Evolutionary conservation across 805 yeast genomes (phyloP), one percentile per base, ranked within the genome.

Genomic region (Starmerella potacharoeniae): DNA sequence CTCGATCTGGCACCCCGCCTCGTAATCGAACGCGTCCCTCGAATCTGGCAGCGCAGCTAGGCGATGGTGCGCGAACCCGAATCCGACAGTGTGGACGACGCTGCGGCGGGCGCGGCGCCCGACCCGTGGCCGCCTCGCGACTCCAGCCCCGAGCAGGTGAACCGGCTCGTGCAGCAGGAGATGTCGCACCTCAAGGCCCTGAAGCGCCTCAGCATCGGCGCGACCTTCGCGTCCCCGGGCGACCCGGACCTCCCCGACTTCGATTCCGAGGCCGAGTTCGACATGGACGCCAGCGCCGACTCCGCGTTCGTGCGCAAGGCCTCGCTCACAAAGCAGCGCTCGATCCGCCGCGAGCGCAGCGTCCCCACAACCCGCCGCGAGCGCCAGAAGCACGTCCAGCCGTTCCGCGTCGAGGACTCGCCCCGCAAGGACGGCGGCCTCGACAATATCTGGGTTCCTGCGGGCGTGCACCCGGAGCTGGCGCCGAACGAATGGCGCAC

Each of bases 401-500:
- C 37, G 5, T 45, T 45, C 29, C n/a, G 6, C 10, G 37, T 45
- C 29, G 49, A 45, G 8, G 46, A 6, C 16, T n/a, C 16, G 50
- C 11, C 36, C 40, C 17, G 30, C 13, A 31, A 55, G 17, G 31
- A 11, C 29, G 44, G 29, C n/a, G 59, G 52, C 16, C 53, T 60
- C 29, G 64, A 55, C 29, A 58, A 78, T 55, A 70, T 91, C 53
- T 91, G 98, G 98, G 97, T 93, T 1, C 97, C 97, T 0, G 98
- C 97, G 1, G 81, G 80, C 59, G 75, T 88, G 40, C 98, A 93
- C 67, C 97, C 97, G 1, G 91, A 86, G 63, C 78, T 91, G n/a
- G 90, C 95, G 30, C 97, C 97, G 2, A 95, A 86, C 64, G 87
- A 86, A 63, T 73, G 76, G 76, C 66, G 68, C 52, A 60, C 72